Percentiles rank a stretch among this genome's conserved stretches.
phyloP scores from a whole-genome alignment of 2,329 filamentous ascomycete species.

The Teratosphaeriaceae sp. region DNA sequence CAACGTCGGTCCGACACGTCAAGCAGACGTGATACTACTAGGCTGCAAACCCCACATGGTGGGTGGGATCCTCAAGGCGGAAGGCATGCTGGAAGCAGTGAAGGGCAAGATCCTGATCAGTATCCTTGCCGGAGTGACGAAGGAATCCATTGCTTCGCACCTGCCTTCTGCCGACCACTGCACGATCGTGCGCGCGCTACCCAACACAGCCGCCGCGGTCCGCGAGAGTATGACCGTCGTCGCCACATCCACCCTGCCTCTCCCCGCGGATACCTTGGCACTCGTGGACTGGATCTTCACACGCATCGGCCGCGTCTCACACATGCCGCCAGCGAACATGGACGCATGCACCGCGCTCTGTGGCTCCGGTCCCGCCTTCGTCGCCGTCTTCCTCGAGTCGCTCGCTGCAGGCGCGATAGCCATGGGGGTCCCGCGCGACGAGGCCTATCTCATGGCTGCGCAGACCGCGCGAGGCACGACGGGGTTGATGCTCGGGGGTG shows the following conservation, averaged over 20 bases:
- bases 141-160: conserved; percentile 49
- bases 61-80: conserved; percentile 57
- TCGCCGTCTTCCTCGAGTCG: conserved; percentile 67
- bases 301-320: conserved; percentile 63
- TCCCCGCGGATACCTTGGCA: conserved; percentile 46
- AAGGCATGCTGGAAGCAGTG: conserved; percentile 66
- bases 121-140: conserved; percentile 71
- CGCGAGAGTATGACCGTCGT: conserved; percentile 77
- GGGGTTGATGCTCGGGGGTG: conserved; percentile 50
- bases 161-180: conserved; percentile 47
- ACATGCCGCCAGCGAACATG: conserved; percentile 61
- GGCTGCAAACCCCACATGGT: conserved; percentile 77
- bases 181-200: conserved; percentile 71
- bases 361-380: conserved; percentile 70
- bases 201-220: conserved; percentile 74
- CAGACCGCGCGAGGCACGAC: conserved; percentile 72
- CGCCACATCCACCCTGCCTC: conserved; percentile 50
- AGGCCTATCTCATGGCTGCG: conserved; percentile 70
- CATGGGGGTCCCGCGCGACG: conserved; percentile 66
- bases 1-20: conserved; percentile 60
- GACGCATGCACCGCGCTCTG: conserved; percentile 68
- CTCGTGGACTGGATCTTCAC: conserved; percentile 73
- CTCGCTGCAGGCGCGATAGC: conserved; percentile 71
- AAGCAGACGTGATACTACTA: conserved; percentile 68
- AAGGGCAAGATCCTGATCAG: conserved; percentile 74